phyloP scores from a whole-genome alignment of 805 yeast species.

The Ascoidea rubescens region DNA sequence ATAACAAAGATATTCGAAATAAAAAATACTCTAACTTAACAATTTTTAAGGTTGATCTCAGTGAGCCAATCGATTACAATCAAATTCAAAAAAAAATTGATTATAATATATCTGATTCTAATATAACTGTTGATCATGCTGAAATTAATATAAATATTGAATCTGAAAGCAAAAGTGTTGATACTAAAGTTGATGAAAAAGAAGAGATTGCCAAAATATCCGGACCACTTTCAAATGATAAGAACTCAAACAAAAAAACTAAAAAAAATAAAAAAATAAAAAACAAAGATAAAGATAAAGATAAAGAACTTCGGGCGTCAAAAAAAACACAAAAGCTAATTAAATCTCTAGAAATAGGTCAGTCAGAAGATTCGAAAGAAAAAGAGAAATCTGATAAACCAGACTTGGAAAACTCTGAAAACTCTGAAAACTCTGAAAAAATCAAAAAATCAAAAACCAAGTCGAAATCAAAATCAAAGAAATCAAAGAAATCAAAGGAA shows the following conservation, averaged over 20 bases:
- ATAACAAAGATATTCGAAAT: too few relatives aligned
- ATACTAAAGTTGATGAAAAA: slow-evolving; percentile 7
- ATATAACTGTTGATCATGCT: neutral
- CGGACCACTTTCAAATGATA: too few relatives aligned
- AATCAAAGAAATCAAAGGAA: too few relatives aligned
- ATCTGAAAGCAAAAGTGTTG: slow-evolving; percentile 1
- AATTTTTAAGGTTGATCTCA: slow-evolving; percentile 16
- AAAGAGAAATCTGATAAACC: neutral
- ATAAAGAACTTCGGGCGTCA: slow-evolving; percentile 5
- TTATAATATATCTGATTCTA: slow-evolving; percentile 1
- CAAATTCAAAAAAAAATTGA: slow-evolving; percentile 4
- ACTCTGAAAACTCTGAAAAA: neutral
- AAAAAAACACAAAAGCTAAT: slow-evolving; percentile 7
- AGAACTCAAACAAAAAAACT: slow-evolving; percentile 11
- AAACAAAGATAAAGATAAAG: slow-evolving; percentile 8
- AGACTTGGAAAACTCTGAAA: neutral
- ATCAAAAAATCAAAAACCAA: too few relatives aligned
- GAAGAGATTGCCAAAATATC: slow-evolving; percentile 11
- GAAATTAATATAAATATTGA: slow-evolving; percentile 5
- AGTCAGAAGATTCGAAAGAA: neutral
- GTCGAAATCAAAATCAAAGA: too few relatives aligned
- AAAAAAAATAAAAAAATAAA: slow-evolving; percentile 9
- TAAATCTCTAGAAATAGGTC: slow-evolving; percentile 5
- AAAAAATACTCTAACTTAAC: slow-evolving; percentile 24
- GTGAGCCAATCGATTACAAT: neutral